Percentiles rank a stretch among this genome's conserved stretches.
phyloP scores from a whole-genome alignment of 2,329 filamentous ascomycete species.

The Cladosporium sp. region DNA sequence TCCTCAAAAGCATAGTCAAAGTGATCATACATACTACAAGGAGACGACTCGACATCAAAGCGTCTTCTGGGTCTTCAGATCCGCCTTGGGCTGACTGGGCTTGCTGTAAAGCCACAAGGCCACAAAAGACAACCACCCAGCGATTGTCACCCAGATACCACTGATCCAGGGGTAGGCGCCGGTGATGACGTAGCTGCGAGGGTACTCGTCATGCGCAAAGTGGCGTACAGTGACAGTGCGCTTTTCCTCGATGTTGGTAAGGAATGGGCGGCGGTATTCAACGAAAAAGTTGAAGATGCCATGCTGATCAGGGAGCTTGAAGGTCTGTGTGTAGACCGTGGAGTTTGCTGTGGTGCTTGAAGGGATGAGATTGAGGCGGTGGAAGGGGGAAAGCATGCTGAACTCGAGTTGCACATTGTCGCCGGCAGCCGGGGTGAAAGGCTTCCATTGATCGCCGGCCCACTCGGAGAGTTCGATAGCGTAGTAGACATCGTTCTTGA shows the following conservation, averaged over 20 bases:
- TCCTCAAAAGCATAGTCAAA: no score
- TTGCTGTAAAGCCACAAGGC: constrained; percentile 79
- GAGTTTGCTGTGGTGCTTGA: constrained; percentile 53
- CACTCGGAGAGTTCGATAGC: constrained; percentile 87
- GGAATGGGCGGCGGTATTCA: constrained; percentile 93
- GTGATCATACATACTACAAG: no score
- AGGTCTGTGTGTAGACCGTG: constrained; percentile 66
- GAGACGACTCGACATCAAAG: background rate
- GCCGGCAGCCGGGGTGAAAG: constrained; percentile 62
- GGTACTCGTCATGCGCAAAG: constrained; percentile 96
- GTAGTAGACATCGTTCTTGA: constrained; percentile 93
- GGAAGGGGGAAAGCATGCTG: constrained; percentile 96
- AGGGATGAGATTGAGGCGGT: constrained; percentile 68
- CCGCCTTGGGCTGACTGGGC: constrained; percentile 41
- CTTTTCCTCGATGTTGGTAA: constrained; percentile 88
- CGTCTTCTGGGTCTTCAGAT: constrained; percentile 10
- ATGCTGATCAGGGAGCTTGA: constrained; percentile 90
- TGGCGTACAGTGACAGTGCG: constrained; percentile 89
- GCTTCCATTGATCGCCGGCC: constrained; percentile 63
- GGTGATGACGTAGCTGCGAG: constrained; percentile 80
- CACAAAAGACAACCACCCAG: constrained; percentile 79
- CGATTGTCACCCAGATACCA: constrained; percentile 76
- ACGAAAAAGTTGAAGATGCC: constrained; percentile 98
- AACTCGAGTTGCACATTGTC: constrained; percentile 92
- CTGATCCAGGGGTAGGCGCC: constrained; percentile 93